Evolutionary conservation across 2,329 filamentous ascomycete genomes (phyloP), one percentile per base, ranked within the genome.

Genomic region (Juglanconis juglandina): DNA sequence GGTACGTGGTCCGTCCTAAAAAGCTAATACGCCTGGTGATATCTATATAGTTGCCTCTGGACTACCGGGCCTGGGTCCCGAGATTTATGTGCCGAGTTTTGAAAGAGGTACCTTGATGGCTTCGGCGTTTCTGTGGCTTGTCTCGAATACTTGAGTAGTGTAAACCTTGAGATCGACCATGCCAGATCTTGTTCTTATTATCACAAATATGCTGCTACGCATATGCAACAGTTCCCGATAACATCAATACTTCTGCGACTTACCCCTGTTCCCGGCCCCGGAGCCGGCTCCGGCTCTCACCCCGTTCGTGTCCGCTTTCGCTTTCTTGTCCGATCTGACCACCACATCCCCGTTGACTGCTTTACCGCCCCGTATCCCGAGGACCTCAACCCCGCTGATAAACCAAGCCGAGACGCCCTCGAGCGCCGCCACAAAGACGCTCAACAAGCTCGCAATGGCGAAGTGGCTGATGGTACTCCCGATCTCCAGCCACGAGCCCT

Each of bases 401-500:
- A 97, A 91, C 52, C 90, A 74, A 68, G 91, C 90, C 70, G 92
- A 96, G 3, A 96, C 84, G 14, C 89, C 87, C 76, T 99, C 95
- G 50, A 99, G 77, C 13, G 84, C 87, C 0, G 92, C 91, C 48
- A 99, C 92, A 76, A 99, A 99, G 8, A 96, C 87, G 67, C 92
- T 95, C 49, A 98, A 71, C 67, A 91, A 73, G 73, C 92, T 97
- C 17, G 92, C 94, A 76, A 99, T 98, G 63, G 87, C 87, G 74
- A 98, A 99, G 73, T 98, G 93, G 69, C 87, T 96, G 66, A 99
- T 99, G 3, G 92, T 97, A 34, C 92, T 96, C 37, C 95, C 95
- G 71, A 99, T 99, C 72, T 99, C 95, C 62, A 99, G 77, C 95
- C 95, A 99, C 30, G 90, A 95, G 0, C 95, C 95, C 72, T 99